phyloP scores from a whole-genome alignment of 257 asterid species.

The Coffea eugenioides region DNA sequence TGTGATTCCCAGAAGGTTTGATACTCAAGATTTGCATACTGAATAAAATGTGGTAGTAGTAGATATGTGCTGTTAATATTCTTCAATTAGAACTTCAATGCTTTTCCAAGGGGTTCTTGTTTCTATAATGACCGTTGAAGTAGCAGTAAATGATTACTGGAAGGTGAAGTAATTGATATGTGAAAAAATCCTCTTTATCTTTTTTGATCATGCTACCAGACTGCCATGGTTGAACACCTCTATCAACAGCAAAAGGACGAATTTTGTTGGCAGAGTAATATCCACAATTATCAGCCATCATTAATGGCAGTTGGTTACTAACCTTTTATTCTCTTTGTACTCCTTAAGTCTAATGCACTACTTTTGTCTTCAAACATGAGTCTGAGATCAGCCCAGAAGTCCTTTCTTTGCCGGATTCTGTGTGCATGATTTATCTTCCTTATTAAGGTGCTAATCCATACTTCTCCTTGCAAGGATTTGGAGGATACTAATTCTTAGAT shows the following conservation, averaged over 20 bases:
- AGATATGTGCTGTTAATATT: not conserved
- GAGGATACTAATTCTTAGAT: not conserved
- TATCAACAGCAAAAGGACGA: not conserved
- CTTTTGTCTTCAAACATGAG: not conserved
- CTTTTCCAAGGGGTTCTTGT: not conserved
- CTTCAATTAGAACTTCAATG: not conserved
- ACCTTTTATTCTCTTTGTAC: not conserved
- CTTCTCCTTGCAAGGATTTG: not conserved
- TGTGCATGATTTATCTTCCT: too few relatives aligned
- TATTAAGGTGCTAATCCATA: not conserved
- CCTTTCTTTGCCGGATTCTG: not conserved
- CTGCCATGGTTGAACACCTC: not conserved
- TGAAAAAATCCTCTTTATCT: not conserved
- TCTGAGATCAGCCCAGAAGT: too few relatives aligned
- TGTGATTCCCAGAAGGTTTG: too few relatives aligned
- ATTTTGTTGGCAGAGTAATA: not conserved
- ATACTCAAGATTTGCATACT: too few relatives aligned
- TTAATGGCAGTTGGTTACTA: not conserved
- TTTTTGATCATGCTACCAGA: not conserved
- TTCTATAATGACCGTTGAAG: not conserved
- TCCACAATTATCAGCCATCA: not conserved
- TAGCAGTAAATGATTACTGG: not conserved
- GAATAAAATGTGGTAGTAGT: not conserved
- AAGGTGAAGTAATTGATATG: not conserved
- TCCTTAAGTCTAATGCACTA: too few relatives aligned